A percentile compares a stretch with the other conserved stretches of the same genome.
Evolutionary conservation across 352 stramenopile species (phyloP).

Genomic region (Thalassiosira sp.): DNA sequence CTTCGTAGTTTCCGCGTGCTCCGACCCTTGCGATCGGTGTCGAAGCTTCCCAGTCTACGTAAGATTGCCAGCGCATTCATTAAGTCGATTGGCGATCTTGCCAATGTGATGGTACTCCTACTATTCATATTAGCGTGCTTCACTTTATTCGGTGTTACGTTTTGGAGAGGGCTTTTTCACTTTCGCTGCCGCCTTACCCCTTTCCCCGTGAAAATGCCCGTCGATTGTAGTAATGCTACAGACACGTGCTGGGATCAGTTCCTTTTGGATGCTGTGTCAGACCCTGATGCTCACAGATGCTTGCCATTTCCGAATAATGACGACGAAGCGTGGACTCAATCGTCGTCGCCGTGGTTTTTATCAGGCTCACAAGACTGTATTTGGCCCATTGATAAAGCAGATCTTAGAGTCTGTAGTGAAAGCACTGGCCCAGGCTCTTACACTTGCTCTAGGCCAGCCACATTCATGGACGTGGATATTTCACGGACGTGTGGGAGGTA

Average conservation of each 20-base stretch:
- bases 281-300: conserved; percentile 50
- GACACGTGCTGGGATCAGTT: conserved; percentile 51
- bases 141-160: conserved; percentile 57
- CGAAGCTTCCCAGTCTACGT: conserved; percentile 48
- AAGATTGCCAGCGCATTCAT: conserved; percentile 52
- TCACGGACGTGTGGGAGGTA: conserved; percentile 26
- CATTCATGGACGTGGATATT: conserved; percentile 17
- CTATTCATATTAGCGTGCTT: conserved; percentile 62
- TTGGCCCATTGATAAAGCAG: conserved; percentile 88
- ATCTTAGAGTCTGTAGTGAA: conserved; percentile 84
- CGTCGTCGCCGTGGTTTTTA: conserved; percentile 39
- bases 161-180: conserved; percentile 62
- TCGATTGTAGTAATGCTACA: conserved; percentile 36
- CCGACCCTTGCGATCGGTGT: conserved; percentile 48
- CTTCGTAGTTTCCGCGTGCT: conserved; percentile 46
- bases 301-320: conserved; percentile 43
- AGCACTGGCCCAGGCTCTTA: conserved; percentile 31
- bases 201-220: conserved; percentile 58
- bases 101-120: conserved; percentile 61
- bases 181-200: conserved; percentile 57
- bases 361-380: conserved; percentile 85
- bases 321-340: conserved; percentile 27
- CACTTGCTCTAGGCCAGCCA: conserved; percentile 19
- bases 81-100: conserved; percentile 40
- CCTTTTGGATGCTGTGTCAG: conserved; percentile 27